phyloP scores from a whole-genome alignment of 441 rosid genomes.

The Dalechampia spathulata region DNA sequence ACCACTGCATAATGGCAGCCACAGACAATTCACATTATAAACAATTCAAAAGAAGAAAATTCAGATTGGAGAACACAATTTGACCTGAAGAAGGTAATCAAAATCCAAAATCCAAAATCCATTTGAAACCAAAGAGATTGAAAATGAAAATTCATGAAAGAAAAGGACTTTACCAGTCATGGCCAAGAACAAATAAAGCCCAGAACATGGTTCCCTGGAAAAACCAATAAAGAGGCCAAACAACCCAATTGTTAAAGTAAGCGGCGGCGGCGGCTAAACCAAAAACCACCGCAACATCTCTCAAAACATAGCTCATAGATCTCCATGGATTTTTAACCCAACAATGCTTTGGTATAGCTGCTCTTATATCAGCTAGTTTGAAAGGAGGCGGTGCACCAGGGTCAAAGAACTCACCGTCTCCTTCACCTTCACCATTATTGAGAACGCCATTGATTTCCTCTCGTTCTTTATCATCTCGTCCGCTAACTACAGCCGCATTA shows the following conservation, averaged over 20 bases:
- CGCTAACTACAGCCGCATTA: conserved; percentile 13
- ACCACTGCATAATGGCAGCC: conserved; percentile 39
- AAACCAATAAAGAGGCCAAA: conserved; percentile 94
- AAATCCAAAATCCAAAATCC: background rate
- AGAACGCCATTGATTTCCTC: conserved; percentile 7
- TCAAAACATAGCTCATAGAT: conserved; percentile 89
- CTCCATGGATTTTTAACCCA: conserved; percentile 92
- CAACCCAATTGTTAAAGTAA: conserved; percentile 60
- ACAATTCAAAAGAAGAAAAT: background rate
- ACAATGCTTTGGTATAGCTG: conserved; percentile 96
- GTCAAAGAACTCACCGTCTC: conserved; percentile 31
- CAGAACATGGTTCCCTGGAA: conserved; percentile 98
- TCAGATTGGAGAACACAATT: background rate
- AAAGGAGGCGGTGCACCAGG: conserved; percentile 83
- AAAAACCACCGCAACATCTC: conserved; percentile 69
- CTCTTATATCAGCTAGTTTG: conserved; percentile 68
- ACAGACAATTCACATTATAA: background rate
- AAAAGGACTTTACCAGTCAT: conserved; percentile 59
- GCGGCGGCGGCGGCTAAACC: conserved; percentile 80
- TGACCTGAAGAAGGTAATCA: background rate
- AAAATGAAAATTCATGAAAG: background rate
- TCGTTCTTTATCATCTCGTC: conserved; percentile 18
- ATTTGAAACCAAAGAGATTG: background rate
- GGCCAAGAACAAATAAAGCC: conserved; percentile 98
- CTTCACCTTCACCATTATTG: conserved; percentile 14